These are phyloP conservation scores for Phytophthora chlamydospora DNA, from an alignment of 352 stramenopile species.

Conservation along the genomic window DNA sequence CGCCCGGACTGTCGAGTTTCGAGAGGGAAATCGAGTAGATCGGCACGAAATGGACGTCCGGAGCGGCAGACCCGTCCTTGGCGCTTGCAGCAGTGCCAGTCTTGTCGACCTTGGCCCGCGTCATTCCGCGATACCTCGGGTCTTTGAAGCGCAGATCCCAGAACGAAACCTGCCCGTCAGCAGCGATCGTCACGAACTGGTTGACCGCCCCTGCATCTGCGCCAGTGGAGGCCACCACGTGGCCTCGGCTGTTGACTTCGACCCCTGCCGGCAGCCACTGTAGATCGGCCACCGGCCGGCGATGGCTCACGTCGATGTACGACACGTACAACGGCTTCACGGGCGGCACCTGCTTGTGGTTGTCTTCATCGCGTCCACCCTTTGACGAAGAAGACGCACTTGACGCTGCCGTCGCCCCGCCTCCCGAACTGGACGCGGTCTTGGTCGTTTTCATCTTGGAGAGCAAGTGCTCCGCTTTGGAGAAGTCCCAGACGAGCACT, in stretches of 20 bases:
- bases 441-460: slow-evolving; percentile 64
- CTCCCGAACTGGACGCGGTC: slow-evolving; percentile 18
- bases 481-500: slow-evolving; percentile 93
- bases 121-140: slow-evolving; percentile 75
- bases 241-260: slow-evolving; percentile 90
- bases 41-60: slow-evolving; percentile 81
- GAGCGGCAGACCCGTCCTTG: slow-evolving; percentile 60
- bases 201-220: slow-evolving; percentile 59
- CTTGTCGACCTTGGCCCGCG: slow-evolving; percentile 73
- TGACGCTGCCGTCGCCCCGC: slow-evolving; percentile 9
- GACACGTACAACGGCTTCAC: slow-evolving; percentile 83
- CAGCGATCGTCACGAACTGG: slow-evolving; percentile 93
- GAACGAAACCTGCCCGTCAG: slow-evolving; percentile 91
- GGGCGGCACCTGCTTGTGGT: slow-evolving; percentile 63
- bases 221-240: slow-evolving; percentile 61
- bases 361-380: slow-evolving; percentile 47
- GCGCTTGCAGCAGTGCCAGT: slow-evolving; percentile 17
- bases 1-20: slow-evolving; percentile 74
- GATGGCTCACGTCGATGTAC: slow-evolving; percentile 89
- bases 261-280: slow-evolving; percentile 85
- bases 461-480: slow-evolving; percentile 72
- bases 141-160: slow-evolving; percentile 94
- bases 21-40: slow-evolving; percentile 85
- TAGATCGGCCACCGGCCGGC: slow-evolving; percentile 87
- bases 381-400: slow-evolving; percentile 27